These are phyloP conservation scores for Penicillium sp. DNA, from an alignment of 2,329 filamentous ascomycete species.

Conservation along the genomic window DNA sequence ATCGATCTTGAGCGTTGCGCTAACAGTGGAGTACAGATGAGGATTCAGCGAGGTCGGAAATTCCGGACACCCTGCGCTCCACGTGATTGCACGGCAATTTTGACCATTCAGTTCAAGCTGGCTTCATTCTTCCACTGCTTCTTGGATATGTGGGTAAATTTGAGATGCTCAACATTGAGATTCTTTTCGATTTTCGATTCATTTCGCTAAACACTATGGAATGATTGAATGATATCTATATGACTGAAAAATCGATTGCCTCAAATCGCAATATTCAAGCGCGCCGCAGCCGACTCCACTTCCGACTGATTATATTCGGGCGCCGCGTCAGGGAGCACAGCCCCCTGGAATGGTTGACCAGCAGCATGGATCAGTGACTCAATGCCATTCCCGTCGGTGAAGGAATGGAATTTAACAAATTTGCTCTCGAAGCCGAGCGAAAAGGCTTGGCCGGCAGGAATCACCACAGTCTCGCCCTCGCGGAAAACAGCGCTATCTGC, in stretches of 20 bases:
- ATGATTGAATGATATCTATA: slow-evolving; percentile 5
- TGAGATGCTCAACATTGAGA: neutral
- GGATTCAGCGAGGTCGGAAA: slow-evolving; percentile 17
- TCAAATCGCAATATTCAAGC: slow-evolving; percentile 21
- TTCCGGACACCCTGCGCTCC: slow-evolving; percentile 13
- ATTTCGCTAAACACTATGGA: neutral
- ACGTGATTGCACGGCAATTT: slow-evolving; percentile 17
- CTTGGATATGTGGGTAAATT: neutral
- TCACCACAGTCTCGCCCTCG: slow-evolving; percentile 53
- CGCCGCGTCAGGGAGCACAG: slow-evolving; percentile 43
- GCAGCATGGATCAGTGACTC: slow-evolving; percentile 48
- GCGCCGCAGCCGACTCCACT: slow-evolving; percentile 19
- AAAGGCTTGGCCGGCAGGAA: slow-evolving; percentile 52
- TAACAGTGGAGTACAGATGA: slow-evolving; percentile 13
- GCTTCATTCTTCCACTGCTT: slow-evolving; percentile 1
- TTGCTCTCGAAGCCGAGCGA: slow-evolving; percentile 47
- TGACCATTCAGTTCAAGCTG: neutral
- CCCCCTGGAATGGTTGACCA: slow-evolving; percentile 35
- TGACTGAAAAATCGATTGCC: neutral
- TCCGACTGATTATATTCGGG: slow-evolving; percentile 25
- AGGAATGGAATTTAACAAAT: slow-evolving; percentile 51
- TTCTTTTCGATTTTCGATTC: neutral
- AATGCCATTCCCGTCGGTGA: slow-evolving; percentile 53
- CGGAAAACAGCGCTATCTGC: slow-evolving; percentile 37
- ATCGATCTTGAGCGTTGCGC: slow-evolving; percentile 2